phyloP scores from a whole-genome alignment of 371 early-diverging fungal species.

The Mortierella sp. region DNA sequence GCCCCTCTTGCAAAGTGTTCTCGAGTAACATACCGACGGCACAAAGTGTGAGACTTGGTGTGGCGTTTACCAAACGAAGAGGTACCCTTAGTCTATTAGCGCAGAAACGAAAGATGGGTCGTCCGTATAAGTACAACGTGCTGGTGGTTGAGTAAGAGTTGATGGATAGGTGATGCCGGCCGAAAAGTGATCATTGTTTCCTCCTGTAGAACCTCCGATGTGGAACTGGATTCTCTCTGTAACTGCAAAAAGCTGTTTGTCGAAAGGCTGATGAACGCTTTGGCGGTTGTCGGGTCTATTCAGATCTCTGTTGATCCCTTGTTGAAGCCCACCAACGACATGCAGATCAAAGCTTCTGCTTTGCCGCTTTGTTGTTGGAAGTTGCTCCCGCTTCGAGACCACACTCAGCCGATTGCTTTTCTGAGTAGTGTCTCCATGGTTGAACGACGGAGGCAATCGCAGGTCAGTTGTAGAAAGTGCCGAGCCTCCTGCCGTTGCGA shows the following conservation, averaged over 20 bases:
- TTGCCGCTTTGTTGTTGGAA: background rate
- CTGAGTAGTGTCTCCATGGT: too few relatives aligned
- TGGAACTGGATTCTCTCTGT: background rate
- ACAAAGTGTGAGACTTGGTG: slow-evolving; percentile 99
- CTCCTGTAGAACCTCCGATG: background rate
- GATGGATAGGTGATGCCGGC: background rate
- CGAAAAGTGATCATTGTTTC: background rate
- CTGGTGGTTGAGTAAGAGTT: background rate
- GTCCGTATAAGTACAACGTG: slow-evolving; percentile 2
- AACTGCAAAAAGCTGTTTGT: background rate
- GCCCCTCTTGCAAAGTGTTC: background rate
- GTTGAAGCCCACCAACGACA: background rate
- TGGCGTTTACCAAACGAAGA: slow-evolving; percentile 99
- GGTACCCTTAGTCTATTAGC: slow-evolving; percentile 97
- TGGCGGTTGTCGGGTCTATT: background rate
- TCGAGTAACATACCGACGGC: slow-evolving; percentile 78
- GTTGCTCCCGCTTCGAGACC: background rate
- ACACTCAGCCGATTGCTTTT: background rate
- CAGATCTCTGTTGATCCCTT: background rate
- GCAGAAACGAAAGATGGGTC: background rate
- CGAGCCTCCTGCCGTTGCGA: background rate
- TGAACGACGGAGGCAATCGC: too few relatives aligned
- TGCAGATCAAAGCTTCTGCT: background rate
- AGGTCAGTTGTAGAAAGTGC: background rate
- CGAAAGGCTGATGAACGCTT: background rate